Evolutionary conservation across 768 basidiomycete species (phyloP).

Genomic region (Chalciporus chontae): DNA sequence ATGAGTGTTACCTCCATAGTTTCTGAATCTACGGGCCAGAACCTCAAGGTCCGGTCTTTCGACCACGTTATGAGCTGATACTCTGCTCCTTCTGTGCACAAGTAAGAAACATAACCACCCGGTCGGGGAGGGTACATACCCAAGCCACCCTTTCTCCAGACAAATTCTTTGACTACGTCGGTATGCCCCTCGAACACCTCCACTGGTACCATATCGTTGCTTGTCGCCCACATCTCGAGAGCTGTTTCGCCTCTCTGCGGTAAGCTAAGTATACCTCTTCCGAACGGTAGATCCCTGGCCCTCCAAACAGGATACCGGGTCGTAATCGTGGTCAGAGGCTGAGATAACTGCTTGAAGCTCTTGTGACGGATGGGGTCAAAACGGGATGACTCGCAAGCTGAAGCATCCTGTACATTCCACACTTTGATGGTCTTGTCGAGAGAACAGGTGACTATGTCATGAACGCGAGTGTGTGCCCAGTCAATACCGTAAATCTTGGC

Average conservation of each 20-base stretch:
- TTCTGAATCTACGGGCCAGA: slow-evolving; percentile 82
- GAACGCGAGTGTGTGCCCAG: slow-evolving; percentile 75
- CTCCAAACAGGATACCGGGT: slow-evolving; percentile 94
- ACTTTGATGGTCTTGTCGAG: slow-evolving; percentile 91
- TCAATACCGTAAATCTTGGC: slow-evolving; percentile 97
- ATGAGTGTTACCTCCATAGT: slow-evolving; percentile 54
- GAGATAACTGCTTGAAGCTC: slow-evolving; percentile 7
- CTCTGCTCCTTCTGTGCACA: slow-evolving; percentile 42
- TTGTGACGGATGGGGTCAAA: slow-evolving; percentile 9
- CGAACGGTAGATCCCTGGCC: slow-evolving; percentile 89
- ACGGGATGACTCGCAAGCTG: slow-evolving; percentile 14
- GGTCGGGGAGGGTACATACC: slow-evolving; percentile 34
- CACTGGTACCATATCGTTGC: slow-evolving; percentile 41
- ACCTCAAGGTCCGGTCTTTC: slow-evolving; percentile 85
- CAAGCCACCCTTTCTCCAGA: slow-evolving; percentile 76
- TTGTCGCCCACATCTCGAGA: slow-evolving; percentile 74
- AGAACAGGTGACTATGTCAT: slow-evolving; percentile 90
- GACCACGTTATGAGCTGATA: slow-evolving; percentile 76
- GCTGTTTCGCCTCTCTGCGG: slow-evolving; percentile 85
- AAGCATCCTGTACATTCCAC: slow-evolving; percentile 47
- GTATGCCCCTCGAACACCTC: slow-evolving; percentile 84
- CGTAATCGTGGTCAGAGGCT: slow-evolving; percentile 52
- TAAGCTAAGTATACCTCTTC: slow-evolving; percentile 79
- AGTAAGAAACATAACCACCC: neutral
- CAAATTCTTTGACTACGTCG: slow-evolving; percentile 96